Evolutionary conservation across 257 asterid genomes (phyloP).

Genomic region (Salvia hispanica): DNA sequence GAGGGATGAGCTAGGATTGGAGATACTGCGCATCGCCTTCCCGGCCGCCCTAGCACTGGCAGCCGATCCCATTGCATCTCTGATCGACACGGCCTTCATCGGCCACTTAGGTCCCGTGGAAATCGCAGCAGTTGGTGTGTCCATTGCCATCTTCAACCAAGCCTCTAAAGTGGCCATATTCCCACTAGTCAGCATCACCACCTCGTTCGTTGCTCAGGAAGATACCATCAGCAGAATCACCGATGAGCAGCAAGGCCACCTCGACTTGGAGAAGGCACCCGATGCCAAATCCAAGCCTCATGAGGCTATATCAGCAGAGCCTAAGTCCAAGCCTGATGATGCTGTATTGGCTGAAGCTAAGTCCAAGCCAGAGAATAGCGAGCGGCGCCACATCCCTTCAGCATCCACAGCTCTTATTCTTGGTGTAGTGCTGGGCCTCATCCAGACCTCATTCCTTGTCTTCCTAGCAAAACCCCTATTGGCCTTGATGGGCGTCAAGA

Average conservation of each 20-base stretch:
- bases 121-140: conserved; percentile 88
- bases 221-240: conserved; percentile 46
- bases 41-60: conserved; percentile 97
- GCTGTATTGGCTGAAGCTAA: no score
- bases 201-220: conserved; percentile 96
- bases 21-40: conserved; percentile 68
- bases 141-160: conserved; percentile 86
- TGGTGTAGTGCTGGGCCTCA: no score
- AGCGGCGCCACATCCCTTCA: no score
- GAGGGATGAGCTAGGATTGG: conserved; percentile 73
- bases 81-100: conserved; percentile 81
- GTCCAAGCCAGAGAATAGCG: no score
- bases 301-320: no score
- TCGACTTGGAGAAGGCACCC: conserved; percentile 38
- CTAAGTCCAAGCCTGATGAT: no score
- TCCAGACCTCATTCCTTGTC: no score
- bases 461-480: no score
- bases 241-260: no score
- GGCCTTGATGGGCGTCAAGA: no score
- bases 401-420: no score
- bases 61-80: conserved; percentile 93
- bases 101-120: conserved; percentile 94
- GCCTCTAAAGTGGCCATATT: conserved; percentile 83
- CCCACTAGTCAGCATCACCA: conserved; percentile 93
- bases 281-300: no score